A percentile compares a stretch with the other conserved stretches of the same genome.
phyloP scores from a whole-genome alignment of 2,329 filamentous ascomycete species.

The Aaosphaeria pasadenensis region DNA sequence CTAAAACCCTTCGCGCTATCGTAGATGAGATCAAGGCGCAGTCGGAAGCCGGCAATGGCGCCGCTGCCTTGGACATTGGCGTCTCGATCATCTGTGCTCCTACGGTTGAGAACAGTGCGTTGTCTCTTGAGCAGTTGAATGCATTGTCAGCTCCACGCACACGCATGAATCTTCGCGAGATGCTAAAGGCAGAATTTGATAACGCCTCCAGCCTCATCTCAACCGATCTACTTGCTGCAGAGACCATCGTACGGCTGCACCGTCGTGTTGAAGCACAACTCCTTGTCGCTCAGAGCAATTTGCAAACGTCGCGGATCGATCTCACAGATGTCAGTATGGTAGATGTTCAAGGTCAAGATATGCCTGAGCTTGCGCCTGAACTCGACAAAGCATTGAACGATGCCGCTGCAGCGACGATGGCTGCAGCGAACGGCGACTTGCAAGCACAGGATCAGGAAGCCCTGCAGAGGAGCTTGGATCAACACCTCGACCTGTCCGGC shows the following conservation, averaged over 20 bases:
- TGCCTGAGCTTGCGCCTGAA: constrained; percentile 16
- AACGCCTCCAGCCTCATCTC: constrained; percentile 57
- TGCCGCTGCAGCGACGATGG: constrained; percentile 27
- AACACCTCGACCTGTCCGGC: constrained; percentile 20
- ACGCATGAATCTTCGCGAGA: constrained; percentile 57
- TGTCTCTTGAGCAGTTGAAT: constrained; percentile 32
- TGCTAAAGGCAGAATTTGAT: constrained; percentile 58
- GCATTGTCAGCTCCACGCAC: constrained; percentile 26
- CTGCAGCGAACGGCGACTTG: constrained; percentile 21
- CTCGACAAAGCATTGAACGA: constrained; percentile 36
- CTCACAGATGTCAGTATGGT: constrained; percentile 25
- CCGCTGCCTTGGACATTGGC: constrained; percentile 66
- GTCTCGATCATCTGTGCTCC: constrained; percentile 68
- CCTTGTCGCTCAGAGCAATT: constrained; percentile 19
- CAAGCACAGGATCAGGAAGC: constrained; percentile 26
- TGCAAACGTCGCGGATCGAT: constrained; percentile 23
- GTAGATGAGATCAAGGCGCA: constrained; percentile 66
- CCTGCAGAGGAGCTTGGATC: constrained; percentile 29
- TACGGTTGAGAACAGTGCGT: constrained; percentile 36
- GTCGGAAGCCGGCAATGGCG: constrained; percentile 57
- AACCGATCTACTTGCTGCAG: constrained; percentile 56
- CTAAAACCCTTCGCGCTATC: constrained; percentile 58
- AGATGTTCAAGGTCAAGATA: constrained; percentile 22
- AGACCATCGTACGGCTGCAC: constrained; percentile 61
- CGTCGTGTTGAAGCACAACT: constrained; percentile 66